Base-by-base conservation (phyloP, 352 stramenopile species). In the Pythium utonaiense region DNA sequence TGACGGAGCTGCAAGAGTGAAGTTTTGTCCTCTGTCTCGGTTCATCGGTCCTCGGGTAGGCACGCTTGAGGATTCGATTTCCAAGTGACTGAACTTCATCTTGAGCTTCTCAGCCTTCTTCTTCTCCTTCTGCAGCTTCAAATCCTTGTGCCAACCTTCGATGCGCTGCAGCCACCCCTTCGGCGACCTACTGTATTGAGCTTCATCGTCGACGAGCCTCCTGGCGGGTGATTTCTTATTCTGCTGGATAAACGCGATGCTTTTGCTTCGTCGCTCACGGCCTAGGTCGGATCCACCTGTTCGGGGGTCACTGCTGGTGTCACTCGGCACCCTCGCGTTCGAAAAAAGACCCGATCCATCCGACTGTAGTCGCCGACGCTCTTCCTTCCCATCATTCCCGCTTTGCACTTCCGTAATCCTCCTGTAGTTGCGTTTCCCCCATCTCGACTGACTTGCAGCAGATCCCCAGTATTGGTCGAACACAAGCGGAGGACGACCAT, bases 61-160 rank as follows among this genome's bases (percentile, higher is more conserved):
- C 66, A 31, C 70, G 74, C 42, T 69, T 6, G 22, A 47, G 2
- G 49, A 27, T 47, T 62, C 52, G 10, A 16, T 14, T 4, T 67
- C 60, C 5, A 42, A 27, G 41, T 78, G 76, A 16, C 71, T 70
- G 6, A 71, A 70, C 49, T 84, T 84, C 44, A 75, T 58, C 47
- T 77, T 75, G 16, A 73, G 62, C 60, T 91, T 91, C 55, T 91
- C 80, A 1, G 77, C 79, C 51, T 88, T 88, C 53, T 83, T 90
- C 61, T 77, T 87, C 44, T 91, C 82, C 28, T 91, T 93, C 57
- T 91, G 80, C 1, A 64, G 74, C 64, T 89, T 91, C 33, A 86
- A 70, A 47, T 89, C 80, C 50, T 90, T 89, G 57, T 91, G 81
- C 83, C 83, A 93, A 47, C 83, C 80, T 38, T 91, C 83, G 21